Base-by-base conservation (phyloP, 495 filamentous ascomycete species). In the Emericellopsis terricola region DNA sequence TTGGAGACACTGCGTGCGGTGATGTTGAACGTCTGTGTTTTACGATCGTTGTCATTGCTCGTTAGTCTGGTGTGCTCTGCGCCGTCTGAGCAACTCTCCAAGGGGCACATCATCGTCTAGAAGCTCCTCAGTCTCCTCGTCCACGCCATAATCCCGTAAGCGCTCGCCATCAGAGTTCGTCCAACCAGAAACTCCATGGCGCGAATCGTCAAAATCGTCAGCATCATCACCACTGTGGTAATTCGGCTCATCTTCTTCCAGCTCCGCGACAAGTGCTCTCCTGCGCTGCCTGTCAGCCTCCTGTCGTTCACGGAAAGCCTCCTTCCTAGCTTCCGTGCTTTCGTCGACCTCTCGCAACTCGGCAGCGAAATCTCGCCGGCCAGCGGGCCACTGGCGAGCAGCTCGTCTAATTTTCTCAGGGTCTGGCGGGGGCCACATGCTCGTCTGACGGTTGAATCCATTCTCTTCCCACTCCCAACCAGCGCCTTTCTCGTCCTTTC, bases 111-210 rank as follows among this genome's bases (percentile, higher is more conserved):
- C 77, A 36, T 91, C 83, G 38, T 87, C 63, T 9, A 43, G 48
- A 8, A 48, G 36, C 1, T 36, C 31, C 8, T 31, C 40, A 4
- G 33, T 37, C 7, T 84, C 81, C 43, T 82, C 81, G 43, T 93
- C 85, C 0, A 94, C 81, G 2, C 89, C 89, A 51, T 84, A 97
- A 48, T 97, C 89, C 28, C 73, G 63, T 21, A 96, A 60, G 7
- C 73, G 61, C 43, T 94, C 85, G 3, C 89, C 89, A 28, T 94
- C 86, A 0, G 73, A 65, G 41, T 93, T 87, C 4, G 62, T 69
- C 89, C 89, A 96, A 5, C 55, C 65, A 40, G 75, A 68, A 43
- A 73, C 69, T 6, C 71, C 67, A 9, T 10, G 33, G 61, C 58
- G 31, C 55, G 49, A 4, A 45, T 55, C 45, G 24, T 44, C 48